A percentile compares a stretch with the other conserved stretches of the same genome.
phyloP scores from a whole-genome alignment of 1,139 yeast species.

The Lodderomyces jiufengensis region DNA sequence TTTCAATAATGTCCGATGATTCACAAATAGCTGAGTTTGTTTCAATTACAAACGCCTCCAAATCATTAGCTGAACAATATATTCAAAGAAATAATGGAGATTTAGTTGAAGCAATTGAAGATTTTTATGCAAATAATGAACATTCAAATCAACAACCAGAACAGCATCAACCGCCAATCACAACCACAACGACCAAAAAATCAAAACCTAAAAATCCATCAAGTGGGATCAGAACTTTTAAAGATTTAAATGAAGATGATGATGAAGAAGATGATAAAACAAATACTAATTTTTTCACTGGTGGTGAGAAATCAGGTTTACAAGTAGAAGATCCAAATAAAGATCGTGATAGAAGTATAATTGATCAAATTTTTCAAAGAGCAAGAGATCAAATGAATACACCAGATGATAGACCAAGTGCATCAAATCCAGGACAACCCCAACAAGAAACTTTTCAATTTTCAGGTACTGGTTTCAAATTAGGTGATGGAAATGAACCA shows the following conservation, averaged over 20 bases:
- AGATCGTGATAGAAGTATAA: constrained; percentile 39
- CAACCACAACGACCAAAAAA: not conserved
- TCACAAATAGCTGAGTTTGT: constrained; percentile 51
- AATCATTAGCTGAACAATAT: constrained; percentile 41
- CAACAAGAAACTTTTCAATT: constrained; percentile 24
- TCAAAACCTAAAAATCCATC: constrained; percentile 1
- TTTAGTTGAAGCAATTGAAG: constrained; percentile 41
- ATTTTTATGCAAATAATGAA: constrained; percentile 29
- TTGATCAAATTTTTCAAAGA: constrained; percentile 44
- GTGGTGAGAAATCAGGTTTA: constrained; percentile 91
- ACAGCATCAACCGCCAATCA: constrained; percentile 4
- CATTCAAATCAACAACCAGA: constrained; percentile 9
- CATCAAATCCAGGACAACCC: constrained; percentile 16
- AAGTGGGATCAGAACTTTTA: constrained; percentile 39
- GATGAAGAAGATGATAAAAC: constrained; percentile 64
- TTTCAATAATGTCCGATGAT: constrained; percentile 18
- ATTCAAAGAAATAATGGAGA: constrained; percentile 37
- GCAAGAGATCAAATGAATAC: constrained; percentile 43
- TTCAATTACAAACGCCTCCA: constrained; percentile 36
- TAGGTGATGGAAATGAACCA: constrained; percentile 62
- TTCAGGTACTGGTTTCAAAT: constrained; percentile 73
- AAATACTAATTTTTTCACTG: constrained; percentile 79
- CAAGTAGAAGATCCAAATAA: constrained; percentile 91
- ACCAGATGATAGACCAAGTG: constrained; percentile 45
- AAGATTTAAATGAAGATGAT: constrained; percentile 47